Evolutionary conservation across 2,329 filamentous ascomycete species (phyloP).

Genomic region (Cyphellophora attinorum): DNA sequence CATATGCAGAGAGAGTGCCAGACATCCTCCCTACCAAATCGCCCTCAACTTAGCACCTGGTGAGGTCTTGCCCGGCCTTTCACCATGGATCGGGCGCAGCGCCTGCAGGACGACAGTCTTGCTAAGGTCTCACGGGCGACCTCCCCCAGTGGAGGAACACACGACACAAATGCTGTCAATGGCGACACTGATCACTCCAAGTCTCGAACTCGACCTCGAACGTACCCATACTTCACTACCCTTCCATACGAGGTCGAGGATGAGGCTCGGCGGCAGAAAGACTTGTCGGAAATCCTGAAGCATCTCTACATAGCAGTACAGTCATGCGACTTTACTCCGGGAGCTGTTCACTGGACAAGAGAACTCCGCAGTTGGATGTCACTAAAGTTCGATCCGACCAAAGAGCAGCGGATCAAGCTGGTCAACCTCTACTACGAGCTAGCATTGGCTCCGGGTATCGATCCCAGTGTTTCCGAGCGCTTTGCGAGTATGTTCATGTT

Average conservation of each 20-base stretch:
- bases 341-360: conserved; percentile 91
- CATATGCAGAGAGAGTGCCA: too few relatives aligned
- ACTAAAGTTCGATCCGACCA: conserved; percentile 93
- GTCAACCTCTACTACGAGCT: conserved; percentile 93
- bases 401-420: conserved; percentile 70
- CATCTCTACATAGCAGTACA: conserved; percentile 87
- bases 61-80: too few relatives aligned
- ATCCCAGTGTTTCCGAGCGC: conserved; percentile 70
- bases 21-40: too few relatives aligned
- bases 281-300: conserved; percentile 79
- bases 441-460: conserved; percentile 78
- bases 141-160: conserved; percentile 56
- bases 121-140: conserved; percentile 68
- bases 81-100: conserved; percentile 2
- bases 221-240: conserved; percentile 85
- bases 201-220: conserved; percentile 67
- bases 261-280: conserved; percentile 64
- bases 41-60: too few relatives aligned
- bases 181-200: conserved; percentile 44
- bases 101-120: conserved; percentile 8
- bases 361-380: conserved; percentile 92
- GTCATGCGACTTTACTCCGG: conserved; percentile 87
- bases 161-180: conserved; percentile 38
- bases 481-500: conserved; percentile 96
- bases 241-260: conserved; percentile 84